phyloP scores from a whole-genome alignment of 2,329 filamentous ascomycete genomes.

The Stemphylium beticola region DNA sequence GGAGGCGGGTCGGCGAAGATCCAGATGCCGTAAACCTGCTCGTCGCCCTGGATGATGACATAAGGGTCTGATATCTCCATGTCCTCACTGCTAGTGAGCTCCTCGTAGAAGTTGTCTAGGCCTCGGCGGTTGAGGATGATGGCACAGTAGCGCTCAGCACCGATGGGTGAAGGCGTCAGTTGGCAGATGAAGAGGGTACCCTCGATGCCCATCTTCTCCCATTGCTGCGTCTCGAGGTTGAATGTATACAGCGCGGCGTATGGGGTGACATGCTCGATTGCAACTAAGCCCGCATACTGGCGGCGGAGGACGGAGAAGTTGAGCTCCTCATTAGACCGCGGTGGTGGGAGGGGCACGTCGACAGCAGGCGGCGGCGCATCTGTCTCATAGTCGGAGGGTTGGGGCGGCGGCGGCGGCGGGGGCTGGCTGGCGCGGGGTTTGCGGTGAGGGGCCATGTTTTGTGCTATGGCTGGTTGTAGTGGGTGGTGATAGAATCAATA shows the following conservation, averaged over 20 bases:
- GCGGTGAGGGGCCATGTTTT: conserved; percentile 38
- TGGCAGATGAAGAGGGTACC: conserved; percentile 89
- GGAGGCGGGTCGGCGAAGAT: conserved; percentile 67
- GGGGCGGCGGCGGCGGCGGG: conserved; percentile 45
- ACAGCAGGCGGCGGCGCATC: conserved; percentile 51
- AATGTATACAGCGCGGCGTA: conserved; percentile 89
- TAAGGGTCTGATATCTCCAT: conserved; percentile 62
- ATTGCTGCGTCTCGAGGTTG: conserved; percentile 66
- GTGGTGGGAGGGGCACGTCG: conserved; percentile 52
- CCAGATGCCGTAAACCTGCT: conserved; percentile 66
- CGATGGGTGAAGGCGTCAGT: conserved; percentile 50
- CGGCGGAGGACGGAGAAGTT: conserved; percentile 85
- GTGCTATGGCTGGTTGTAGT: conserved; percentile 4
- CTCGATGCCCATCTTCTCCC: conserved; percentile 87
- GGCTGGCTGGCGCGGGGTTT: conserved; percentile 39
- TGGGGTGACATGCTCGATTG: conserved; percentile 79
- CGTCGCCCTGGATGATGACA: conserved; percentile 60
- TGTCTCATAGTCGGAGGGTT: conserved; percentile 62
- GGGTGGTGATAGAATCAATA: not conserved
- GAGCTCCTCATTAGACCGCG: conserved; percentile 80
- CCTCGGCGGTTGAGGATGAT: conserved; percentile 57
- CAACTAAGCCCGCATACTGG: conserved; percentile 75
- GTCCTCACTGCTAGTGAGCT: conserved; percentile 51
- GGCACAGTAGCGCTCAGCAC: conserved; percentile 50
- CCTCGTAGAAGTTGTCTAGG: conserved; percentile 55